Base-by-base conservation (phyloP, 1,284 basidiomycete genomes). In the Moniliophthora roreri region DNA sequence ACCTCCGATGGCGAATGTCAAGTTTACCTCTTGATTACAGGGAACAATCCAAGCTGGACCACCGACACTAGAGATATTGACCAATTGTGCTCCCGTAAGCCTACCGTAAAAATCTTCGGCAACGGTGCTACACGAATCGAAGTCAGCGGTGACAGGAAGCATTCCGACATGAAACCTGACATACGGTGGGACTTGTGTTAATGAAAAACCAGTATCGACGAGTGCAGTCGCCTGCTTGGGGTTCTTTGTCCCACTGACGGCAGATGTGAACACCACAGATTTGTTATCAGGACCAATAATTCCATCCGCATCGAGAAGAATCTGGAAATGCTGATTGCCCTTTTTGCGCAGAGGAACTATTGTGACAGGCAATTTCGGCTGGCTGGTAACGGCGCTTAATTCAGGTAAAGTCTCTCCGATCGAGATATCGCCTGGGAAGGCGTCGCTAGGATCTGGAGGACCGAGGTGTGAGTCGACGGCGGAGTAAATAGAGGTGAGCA, bases 171-270 rank as follows among this genome's bases (percentile, higher is more conserved):
- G 47, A 34, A 55, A 4, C 13, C 45, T 21, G 24, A 41, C 15
- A 15, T 37, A 40, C 36, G 21, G 46, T 44, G 83, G 76, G 35
- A 87, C 74, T 63, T 87, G 85, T 16, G 84, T 79, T n/a, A 87
- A 67, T 1, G 82, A 78, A 64, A 85, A 89, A 0, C 87, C 87
- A 2, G 82, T 80, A 61, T 89, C 86, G 50, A 89, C 72, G n/a
- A 88, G 71, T 16, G 78, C 80, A 1, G 78, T 81, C 7, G 79
- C 66, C 60, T 79, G 78, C 16, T 71, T 69, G 34, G 69, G 69
- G 51, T 76, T 71, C 15, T 62, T 56, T 5, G 74, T 70, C 26
- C 72, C 63, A 41, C 73, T 66, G 2, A 84, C 80, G 18, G 65
- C 65, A 1, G 78, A 74, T 7, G 62, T 69, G 41, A 80, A 64